These are phyloP conservation scores for Tagetes patula DNA, from an alignment of 129 eudicot species.

Conservation along the genomic window DNA sequence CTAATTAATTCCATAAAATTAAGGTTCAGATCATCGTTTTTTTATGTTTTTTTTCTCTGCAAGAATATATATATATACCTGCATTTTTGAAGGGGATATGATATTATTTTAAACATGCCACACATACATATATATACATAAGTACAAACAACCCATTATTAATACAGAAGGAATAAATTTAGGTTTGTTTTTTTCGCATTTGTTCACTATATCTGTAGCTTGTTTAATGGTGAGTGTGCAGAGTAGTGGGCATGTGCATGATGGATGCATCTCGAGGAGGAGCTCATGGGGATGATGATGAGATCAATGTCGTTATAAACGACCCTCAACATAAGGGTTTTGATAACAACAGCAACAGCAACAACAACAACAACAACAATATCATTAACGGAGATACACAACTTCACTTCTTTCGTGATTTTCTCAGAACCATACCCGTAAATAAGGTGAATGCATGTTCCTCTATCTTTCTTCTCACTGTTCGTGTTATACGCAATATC, in stretches of 20 bases:
- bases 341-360: slow-evolving; percentile 16
- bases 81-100: slow-evolving; percentile 17
- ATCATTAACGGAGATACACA: slow-evolving; percentile 1
- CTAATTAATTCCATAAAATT: slow-evolving; percentile 39
- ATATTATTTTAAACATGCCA: background rate
- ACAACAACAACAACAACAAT: too few species aligned
- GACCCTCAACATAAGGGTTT: slow-evolving; percentile 27
- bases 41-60: slow-evolving; percentile 13
- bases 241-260: slow-evolving; percentile 51
- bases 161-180: slow-evolving; percentile 23
- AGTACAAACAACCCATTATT: slow-evolving; percentile 34
- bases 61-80: slow-evolving; percentile 22
- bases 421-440: slow-evolving; percentile 40
- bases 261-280: slow-evolving; percentile 71
- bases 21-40: slow-evolving; percentile 31
- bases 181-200: slow-evolving; percentile 3
- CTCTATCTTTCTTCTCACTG: background rate
- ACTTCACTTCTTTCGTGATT: slow-evolving; percentile 23
- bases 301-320: slow-evolving; percentile 24
- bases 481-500: too few species aligned
- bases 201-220: slow-evolving; percentile 10
- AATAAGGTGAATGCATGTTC: slow-evolving; percentile 31
- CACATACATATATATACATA: background rate
- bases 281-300: slow-evolving; percentile 34
- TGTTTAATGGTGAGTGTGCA: slow-evolving; percentile 1